These are phyloP conservation scores for Globisporangium mamillatum DNA, from an alignment of 352 stramenopile species.

Conservation along the genomic window DNA sequence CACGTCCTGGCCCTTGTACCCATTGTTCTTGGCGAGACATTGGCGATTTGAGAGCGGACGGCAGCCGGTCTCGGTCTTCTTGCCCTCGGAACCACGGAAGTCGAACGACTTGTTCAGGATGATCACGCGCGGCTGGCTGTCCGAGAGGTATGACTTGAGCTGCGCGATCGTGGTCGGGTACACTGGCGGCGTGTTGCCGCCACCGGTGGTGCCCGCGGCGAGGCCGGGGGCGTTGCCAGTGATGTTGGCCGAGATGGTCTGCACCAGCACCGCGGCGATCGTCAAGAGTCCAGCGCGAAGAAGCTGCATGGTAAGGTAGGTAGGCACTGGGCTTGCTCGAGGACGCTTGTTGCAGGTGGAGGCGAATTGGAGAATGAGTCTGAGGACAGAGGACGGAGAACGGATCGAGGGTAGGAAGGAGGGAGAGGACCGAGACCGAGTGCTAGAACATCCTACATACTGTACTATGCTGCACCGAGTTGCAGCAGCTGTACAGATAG, in stretches of 20 bases:
- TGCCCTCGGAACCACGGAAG: conserved; percentile 51
- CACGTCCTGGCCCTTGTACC: conserved; percentile 47
- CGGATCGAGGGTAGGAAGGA: neutral
- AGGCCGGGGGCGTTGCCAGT: conserved; percentile 18
- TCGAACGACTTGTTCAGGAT: conserved; percentile 48
- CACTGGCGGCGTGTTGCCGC: conserved; percentile 26
- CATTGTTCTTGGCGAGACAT: conserved; percentile 55
- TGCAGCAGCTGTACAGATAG: neutral
- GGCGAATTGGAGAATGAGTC: neutral
- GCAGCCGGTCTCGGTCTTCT: conserved; percentile 41
- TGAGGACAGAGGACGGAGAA: neutral
- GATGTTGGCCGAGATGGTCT: conserved; percentile 6
- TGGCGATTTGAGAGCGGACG: conserved; percentile 36
- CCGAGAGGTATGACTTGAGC: conserved; percentile 42
- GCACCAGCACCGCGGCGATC: conserved; percentile 8
- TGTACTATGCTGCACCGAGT: neutral
- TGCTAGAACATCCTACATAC: too few species aligned
- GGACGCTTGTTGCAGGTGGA: neutral
- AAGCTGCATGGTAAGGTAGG: conserved; percentile 2
- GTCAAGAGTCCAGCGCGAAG: neutral
- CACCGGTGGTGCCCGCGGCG: conserved; percentile 35
- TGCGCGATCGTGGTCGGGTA: conserved; percentile 37
- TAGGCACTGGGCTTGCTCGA: neutral
- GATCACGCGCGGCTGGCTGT: conserved; percentile 43
- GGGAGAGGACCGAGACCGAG: neutral